Percentiles rank a stretch among this genome's conserved stretches.
These are phyloP conservation scores for Pseudopyricularia javanii DNA, from an alignment of 2,329 filamentous ascomycete species.

Conservation along the genomic window DNA sequence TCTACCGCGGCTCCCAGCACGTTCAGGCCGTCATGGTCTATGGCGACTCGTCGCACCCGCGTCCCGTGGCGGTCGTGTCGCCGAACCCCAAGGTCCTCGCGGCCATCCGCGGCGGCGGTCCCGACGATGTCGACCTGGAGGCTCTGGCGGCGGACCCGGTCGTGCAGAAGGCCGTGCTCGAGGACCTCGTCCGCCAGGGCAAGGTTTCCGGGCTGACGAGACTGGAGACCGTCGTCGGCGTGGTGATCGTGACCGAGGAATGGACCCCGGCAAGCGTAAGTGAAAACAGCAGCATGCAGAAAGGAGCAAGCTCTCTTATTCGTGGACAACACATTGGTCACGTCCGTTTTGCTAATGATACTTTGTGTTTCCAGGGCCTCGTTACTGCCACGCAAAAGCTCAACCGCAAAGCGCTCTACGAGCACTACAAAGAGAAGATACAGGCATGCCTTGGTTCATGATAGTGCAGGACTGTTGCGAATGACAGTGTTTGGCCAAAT, in stretches of 20 bases:
- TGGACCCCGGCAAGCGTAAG: slow-evolving; percentile 79
- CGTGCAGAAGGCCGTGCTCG: slow-evolving; percentile 47
- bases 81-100: slow-evolving; percentile 52
- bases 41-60: slow-evolving; percentile 60
- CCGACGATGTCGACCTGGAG: slow-evolving; percentile 31
- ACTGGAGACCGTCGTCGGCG: slow-evolving; percentile 65
- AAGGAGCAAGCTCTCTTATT: too few species aligned
- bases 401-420: slow-evolving; percentile 38
- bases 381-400: slow-evolving; percentile 52
- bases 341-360: neutral
- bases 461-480: neutral
- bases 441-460: slow-evolving; percentile 21
- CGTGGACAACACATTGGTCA: too few species aligned
- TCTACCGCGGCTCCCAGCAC: slow-evolving; percentile 70
- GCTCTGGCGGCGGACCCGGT: slow-evolving; percentile 56
- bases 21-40: slow-evolving; percentile 84
- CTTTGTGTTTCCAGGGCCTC: slow-evolving; percentile 28
- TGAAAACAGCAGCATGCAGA: slow-evolving; percentile 9
- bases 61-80: slow-evolving; percentile 71
- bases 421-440: slow-evolving; percentile 39
- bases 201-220: slow-evolving; percentile 53
- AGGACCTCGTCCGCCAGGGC: slow-evolving; percentile 55
- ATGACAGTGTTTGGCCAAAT: neutral
- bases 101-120: slow-evolving; percentile 42
- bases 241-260: slow-evolving; percentile 72